Evolutionary conservation across 164 flowering plant genomes (phyloP), one percentile per base, ranked within the genome.

Genomic region (Chloranthus sessilifolius): DNA sequence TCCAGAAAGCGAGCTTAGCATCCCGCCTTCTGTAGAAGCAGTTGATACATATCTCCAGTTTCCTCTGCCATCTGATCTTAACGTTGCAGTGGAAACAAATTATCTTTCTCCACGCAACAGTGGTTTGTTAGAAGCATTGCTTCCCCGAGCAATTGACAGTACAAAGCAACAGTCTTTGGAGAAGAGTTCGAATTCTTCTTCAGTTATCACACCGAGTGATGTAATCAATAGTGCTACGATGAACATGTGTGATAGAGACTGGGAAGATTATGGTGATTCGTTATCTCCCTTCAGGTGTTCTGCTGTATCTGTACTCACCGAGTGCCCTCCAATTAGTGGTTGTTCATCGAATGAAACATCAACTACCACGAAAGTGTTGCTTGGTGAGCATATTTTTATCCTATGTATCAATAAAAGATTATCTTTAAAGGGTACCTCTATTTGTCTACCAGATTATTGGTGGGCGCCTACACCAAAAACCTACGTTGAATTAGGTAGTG

Each of bases 61-160:
- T 38, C 67, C 67, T n/a, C 50, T 52, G n/a, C 70, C 51, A 48
- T 56, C 36, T 8, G 52, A 56, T 15, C 77, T n/a, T n/a, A n/a
- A n/a, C n/a, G n/a, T n/a, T n/a, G n/a, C n/a, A n/a, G n/a, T n/a
- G n/a, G n/a, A 70, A 43, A 59, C 77, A 17, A 76, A 65, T 43
- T 68, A 74, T 59, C 52, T 51, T 60, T 74, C 85, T 28, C 71
- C 77, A 17, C 68, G 63, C 12, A 76, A 74, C 31, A 80, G 79
- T 70, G 94, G 88, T 46, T 62, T 82, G 36, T 62, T 85, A 43
- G 88, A 82, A 41, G 82, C 79, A 15, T 50, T 85, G 28, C 62
- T 84, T 42, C 64, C 85, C 49, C 72, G 72, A 30, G 52, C 64
- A 34, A 16, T 69, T 25, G 61, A 61, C 62, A 56, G 64, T 56